phyloP scores from a whole-genome alignment of 176 grass and related monocot species.

The Juncus effusus region DNA sequence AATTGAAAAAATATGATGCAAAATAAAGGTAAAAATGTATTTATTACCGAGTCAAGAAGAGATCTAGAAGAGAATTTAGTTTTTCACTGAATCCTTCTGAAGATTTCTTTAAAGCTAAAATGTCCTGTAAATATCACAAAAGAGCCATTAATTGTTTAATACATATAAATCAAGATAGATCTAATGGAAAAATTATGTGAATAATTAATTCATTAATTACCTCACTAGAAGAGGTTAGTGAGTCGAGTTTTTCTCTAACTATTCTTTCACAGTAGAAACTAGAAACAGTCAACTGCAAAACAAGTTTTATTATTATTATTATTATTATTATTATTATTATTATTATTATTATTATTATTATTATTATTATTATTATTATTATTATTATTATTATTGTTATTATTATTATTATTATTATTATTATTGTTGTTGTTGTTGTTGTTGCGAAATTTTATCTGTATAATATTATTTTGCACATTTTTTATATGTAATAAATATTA shows the following conservation, averaged over 20 bases:
- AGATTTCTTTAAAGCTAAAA: slow-evolving; percentile 21
- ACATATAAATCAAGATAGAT: background rate
- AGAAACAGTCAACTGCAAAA: slow-evolving; percentile 24
- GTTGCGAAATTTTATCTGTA: too few species aligned
- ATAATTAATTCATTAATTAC: slow-evolving; percentile 2
- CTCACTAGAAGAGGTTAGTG: background rate
- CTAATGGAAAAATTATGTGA: background rate
- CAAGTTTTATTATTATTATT: slow-evolving; percentile 16
- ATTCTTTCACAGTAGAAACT: slow-evolving; percentile 25
- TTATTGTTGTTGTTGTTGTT: too few species aligned
- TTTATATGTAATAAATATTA: too few species aligned
- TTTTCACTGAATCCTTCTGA: slow-evolving; percentile 30
- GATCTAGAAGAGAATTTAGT: slow-evolving; percentile 22
- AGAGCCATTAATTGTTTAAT: background rate
- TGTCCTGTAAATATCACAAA: slow-evolving; percentile 10
- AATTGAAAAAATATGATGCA: background rate
- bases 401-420: too few species aligned
- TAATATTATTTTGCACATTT: too few species aligned
- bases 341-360: background rate
- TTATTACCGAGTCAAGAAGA: slow-evolving; percentile 8
- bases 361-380: background rate
- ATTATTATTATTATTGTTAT: background rate
- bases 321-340: too few species aligned
- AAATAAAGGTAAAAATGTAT: background rate
- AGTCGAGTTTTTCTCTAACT: slow-evolving; percentile 13